These are phyloP conservation scores for Kluyveromyces siamensis DNA, from an alignment of 805 yeast species.

Conservation along the genomic window DNA sequence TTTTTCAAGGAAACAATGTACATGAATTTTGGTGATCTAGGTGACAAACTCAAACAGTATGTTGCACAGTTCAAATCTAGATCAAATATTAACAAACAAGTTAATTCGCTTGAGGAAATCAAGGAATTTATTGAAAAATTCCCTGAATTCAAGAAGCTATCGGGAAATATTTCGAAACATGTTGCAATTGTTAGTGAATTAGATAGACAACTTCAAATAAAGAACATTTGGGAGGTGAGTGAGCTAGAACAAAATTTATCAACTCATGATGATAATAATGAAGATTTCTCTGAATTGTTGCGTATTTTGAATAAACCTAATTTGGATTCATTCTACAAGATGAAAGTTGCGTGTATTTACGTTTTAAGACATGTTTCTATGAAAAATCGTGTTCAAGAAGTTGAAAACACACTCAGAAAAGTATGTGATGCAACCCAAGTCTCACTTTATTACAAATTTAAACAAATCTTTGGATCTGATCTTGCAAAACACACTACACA, in stretches of 20 bases:
- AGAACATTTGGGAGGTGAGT: conserved; percentile 72
- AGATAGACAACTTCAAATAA: conserved; percentile 57
- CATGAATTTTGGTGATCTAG: conserved; percentile 88
- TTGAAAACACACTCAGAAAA: conserved; percentile 31
- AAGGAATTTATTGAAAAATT: conserved; percentile 84
- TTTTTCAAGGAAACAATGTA: conserved; percentile 78
- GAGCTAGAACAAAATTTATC: conserved; percentile 85
- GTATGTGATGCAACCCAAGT: conserved; percentile 32
- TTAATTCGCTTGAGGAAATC: conserved; percentile 80
- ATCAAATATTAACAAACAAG: conserved; percentile 59
- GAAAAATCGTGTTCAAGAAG: conserved; percentile 40
- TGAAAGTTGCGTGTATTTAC: conserved; percentile 67
- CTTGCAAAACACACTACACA: conserved; percentile 2
- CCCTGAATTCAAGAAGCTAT: conserved; percentile 86
- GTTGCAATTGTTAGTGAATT: conserved; percentile 84
- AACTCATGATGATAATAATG: conserved; percentile 48
- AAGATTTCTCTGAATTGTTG: conserved; percentile 49
- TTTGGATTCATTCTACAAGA: conserved; percentile 46
- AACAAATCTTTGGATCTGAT: conserved; percentile 23
- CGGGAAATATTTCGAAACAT: conserved; percentile 85
- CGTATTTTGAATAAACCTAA: conserved; percentile 40
- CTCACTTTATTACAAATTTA: conserved; percentile 37
- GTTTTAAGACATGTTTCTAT: conserved; percentile 60
- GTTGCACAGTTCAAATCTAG: conserved; percentile 74
- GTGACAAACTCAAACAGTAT: conserved; percentile 76